Conservation (phyloP, 225 moss, liverwort and hornwort genomes). For the Marchantia paleacea region DNA sequence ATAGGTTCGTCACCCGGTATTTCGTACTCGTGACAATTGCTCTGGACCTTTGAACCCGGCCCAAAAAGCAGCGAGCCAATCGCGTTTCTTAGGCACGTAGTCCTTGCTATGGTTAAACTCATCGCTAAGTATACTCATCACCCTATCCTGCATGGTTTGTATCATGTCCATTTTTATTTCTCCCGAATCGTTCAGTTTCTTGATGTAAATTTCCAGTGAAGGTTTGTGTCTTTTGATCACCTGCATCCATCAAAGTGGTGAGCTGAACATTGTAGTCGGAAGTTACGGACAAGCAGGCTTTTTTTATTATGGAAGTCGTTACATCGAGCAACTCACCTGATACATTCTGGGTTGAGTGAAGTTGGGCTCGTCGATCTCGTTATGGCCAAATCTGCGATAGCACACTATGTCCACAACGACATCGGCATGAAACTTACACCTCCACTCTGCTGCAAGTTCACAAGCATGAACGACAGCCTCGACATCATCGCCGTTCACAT, state of each 20-base stretch:
- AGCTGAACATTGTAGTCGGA: not conserved
- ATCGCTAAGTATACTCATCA: constrained; percentile 72
- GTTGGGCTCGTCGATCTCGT: constrained; percentile 94
- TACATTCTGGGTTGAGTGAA: constrained; percentile 99
- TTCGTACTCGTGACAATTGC: constrained; percentile 87
- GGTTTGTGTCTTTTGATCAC: constrained; percentile 86
- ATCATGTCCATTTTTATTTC: constrained; percentile 64
- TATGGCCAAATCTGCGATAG: constrained; percentile 95
- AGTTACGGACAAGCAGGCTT: too few relatives aligned
- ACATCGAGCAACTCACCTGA: constrained; percentile 47
- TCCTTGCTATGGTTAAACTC: constrained; percentile 89
- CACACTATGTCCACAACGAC: constrained; percentile 95
- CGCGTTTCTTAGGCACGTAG: constrained; percentile 89
- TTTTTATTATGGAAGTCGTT: not conserved
- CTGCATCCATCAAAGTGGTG: constrained; percentile 36
- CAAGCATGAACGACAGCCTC: constrained; percentile 96
- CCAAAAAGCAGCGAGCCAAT: constrained; percentile 98
- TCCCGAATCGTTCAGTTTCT: constrained; percentile 64
- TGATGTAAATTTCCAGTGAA: constrained; percentile 75
- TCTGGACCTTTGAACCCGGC: constrained; percentile 97
- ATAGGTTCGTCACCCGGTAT: constrained; percentile 65
- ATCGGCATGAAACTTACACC: constrained; percentile 83
- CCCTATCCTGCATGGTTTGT: constrained; percentile 69
- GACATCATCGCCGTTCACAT: constrained; percentile 98
- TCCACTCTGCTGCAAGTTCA: constrained; percentile 93